Percentiles rank a stretch among this genome's conserved stretches.
Evolutionary conservation across 352 stramenopile species (phyloP).

Genomic region (Phytophthora aleatoria): DNA sequence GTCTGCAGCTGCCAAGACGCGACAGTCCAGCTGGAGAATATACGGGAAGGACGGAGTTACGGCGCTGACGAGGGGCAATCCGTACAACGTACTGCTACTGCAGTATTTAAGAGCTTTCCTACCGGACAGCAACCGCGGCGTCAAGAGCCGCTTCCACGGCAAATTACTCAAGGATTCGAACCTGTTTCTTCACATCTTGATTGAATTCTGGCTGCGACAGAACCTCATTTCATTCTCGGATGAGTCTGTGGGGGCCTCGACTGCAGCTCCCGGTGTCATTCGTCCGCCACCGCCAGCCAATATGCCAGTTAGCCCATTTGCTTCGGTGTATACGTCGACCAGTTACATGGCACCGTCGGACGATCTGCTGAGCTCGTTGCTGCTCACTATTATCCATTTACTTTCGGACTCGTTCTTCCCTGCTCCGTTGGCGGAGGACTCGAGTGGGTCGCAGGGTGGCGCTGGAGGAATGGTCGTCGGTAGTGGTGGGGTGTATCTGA

Average conservation of each 20-base stretch:
- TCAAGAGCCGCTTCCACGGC: slow-evolving; percentile 78
- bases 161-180: slow-evolving; percentile 81
- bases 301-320: slow-evolving; percentile 67
- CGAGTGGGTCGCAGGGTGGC: slow-evolving; percentile 25
- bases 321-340: slow-evolving; percentile 77
- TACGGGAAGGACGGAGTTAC: slow-evolving; percentile 72
- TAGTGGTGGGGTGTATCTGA: slow-evolving; percentile 68
- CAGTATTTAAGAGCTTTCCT: slow-evolving; percentile 86
- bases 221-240: slow-evolving; percentile 87
- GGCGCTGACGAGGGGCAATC: slow-evolving; percentile 70
- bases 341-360: slow-evolving; percentile 87
- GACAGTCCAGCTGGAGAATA: slow-evolving; percentile 70
- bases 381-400: slow-evolving; percentile 85
- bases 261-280: slow-evolving; percentile 26
- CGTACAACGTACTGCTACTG: slow-evolving; percentile 85
- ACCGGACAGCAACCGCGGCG: slow-evolving; percentile 58
- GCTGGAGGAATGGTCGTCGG: slow-evolving; percentile 26
- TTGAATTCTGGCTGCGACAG: slow-evolving; percentile 90
- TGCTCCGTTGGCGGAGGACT: slow-evolving; percentile 43
- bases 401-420: slow-evolving; percentile 85
- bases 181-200: slow-evolving; percentile 85
- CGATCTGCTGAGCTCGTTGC: slow-evolving; percentile 78
- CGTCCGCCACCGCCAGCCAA: slow-evolving; percentile 19
- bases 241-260: slow-evolving; percentile 39
- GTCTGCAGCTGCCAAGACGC: slow-evolving; percentile 55